Conservation (phyloP, 164 flowering plant species). For the Sedum album region DNA sequence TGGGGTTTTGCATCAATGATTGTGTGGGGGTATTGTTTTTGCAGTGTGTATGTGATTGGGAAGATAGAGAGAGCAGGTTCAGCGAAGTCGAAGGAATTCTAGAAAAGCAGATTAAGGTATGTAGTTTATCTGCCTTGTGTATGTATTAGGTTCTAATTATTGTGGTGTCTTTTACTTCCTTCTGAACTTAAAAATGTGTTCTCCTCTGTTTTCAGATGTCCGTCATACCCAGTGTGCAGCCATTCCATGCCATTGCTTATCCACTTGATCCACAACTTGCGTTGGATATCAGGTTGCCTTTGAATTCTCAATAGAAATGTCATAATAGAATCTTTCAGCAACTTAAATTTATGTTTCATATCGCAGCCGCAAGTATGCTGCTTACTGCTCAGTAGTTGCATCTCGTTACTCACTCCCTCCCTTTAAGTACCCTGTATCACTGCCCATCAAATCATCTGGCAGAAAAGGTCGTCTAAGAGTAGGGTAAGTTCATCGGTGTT, state of each 20-base stretch:
- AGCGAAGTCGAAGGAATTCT: slow-evolving; percentile 81
- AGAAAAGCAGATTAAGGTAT: slow-evolving; percentile 78
- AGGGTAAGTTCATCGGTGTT: slow-evolving; percentile 46
- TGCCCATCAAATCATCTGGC: slow-evolving; percentile 55
- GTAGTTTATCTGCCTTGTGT: not conserved
- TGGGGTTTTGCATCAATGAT: not conserved
- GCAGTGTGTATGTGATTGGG: no score
- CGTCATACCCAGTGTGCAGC: no score
- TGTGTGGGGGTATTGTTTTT: slow-evolving; percentile 8
- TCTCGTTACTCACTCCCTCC: slow-evolving; percentile 68
- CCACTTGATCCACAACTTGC: no score
- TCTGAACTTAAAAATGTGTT: not conserved
- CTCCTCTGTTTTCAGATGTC: slow-evolving; percentile 49
- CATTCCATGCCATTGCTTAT: no score
- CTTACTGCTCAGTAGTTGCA: no score
- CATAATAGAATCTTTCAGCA: not conserved
- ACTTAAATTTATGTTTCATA: not conserved
- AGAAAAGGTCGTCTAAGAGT: no score
- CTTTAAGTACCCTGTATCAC: slow-evolving; percentile 53
- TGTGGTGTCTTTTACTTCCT: no score
- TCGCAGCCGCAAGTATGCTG: no score
- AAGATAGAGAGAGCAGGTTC: no score
- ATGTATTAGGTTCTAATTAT: not conserved
- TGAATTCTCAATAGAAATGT: not conserved
- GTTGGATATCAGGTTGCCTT: slow-evolving; percentile 68